Percentiles rank a stretch among this genome's conserved stretches.
Evolutionary conservation across 225 moss, liverwort and hornwort species (phyloP).

Genomic region (Thuidium tamariscinum): DNA sequence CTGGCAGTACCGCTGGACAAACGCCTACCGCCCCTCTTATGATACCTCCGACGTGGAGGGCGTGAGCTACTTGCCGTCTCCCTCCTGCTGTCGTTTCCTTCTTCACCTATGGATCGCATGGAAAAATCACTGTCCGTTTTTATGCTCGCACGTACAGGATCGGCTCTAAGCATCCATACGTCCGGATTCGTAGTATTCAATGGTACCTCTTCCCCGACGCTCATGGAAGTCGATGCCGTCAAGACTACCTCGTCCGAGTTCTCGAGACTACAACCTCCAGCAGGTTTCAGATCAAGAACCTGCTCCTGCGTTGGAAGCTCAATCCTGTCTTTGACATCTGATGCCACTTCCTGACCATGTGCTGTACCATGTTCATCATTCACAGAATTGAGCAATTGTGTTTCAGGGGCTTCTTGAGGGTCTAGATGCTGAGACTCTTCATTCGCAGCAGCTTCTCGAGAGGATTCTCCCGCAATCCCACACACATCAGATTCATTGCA

Average conservation of each 20-base stretch:
- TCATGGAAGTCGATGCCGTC: neutral
- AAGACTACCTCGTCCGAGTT: neutral
- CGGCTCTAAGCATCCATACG: neutral
- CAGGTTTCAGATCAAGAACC: neutral
- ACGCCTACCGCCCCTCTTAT: slow-evolving; percentile 7
- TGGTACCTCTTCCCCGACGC: neutral
- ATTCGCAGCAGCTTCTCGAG: neutral
- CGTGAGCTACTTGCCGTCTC: neutral
- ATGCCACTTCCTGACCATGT: neutral
- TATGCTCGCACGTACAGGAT: neutral
- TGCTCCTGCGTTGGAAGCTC: neutral
- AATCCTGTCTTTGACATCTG: neutral
- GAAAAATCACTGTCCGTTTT: slow-evolving; percentile 17
- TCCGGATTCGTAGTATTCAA: neutral
- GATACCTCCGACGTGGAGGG: slow-evolving; percentile 4
- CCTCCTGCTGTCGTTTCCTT: neutral
- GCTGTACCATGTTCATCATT: neutral
- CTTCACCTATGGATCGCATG: slow-evolving; percentile 1
- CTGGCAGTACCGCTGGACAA: slow-evolving; percentile 21
- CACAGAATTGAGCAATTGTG: neutral
- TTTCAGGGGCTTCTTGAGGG: neutral
- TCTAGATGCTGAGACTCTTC: neutral
- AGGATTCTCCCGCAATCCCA: neutral
- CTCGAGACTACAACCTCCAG: neutral
- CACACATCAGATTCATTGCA: neutral